These are phyloP conservation scores for Candida nanaspora DNA, from an alignment of 805 yeast species.

Conservation along the genomic window DNA sequence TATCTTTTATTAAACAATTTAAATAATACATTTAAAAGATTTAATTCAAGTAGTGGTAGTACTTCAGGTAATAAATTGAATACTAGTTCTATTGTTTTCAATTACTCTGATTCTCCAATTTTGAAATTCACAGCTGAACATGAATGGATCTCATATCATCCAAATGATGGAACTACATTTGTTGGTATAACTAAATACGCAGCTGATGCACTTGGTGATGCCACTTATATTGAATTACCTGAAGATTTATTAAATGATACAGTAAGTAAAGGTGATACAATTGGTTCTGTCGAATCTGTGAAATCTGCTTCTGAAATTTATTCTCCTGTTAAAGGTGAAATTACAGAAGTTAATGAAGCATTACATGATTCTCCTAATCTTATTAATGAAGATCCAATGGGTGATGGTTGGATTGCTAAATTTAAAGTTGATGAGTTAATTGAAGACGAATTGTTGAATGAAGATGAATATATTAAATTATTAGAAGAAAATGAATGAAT, in stretches of 20 bases:
- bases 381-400: conserved; percentile 85
- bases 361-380: conserved; percentile 68
- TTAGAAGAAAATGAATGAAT: conserved; percentile 45
- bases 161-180: conserved; percentile 74
- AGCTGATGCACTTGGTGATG: conserved; percentile 94
- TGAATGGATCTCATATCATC: conserved; percentile 88
- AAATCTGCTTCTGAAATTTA: conserved; percentile 92
- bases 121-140: conserved; percentile 81
- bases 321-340: conserved; percentile 75
- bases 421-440: conserved; percentile 43
- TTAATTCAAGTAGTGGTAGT: conserved; percentile 13
- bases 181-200: conserved; percentile 94
- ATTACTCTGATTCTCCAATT: conserved; percentile 34
- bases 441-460: conserved; percentile 42
- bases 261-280: conserved; percentile 64
- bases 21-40: conserved; percentile 7
- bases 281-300: conserved; percentile 93
- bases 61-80: conserved; percentile 21
- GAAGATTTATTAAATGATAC: conserved; percentile 26
- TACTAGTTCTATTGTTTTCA: conserved; percentile 22
- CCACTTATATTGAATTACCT: conserved; percentile 88
- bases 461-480: conserved; percentile 48
- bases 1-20: no score
- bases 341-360: conserved; percentile 61
- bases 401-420: conserved; percentile 89